Evolutionary conservation across 306 rosid genomes (phyloP).

Genomic region (apple (Malus domestica)): DNA sequence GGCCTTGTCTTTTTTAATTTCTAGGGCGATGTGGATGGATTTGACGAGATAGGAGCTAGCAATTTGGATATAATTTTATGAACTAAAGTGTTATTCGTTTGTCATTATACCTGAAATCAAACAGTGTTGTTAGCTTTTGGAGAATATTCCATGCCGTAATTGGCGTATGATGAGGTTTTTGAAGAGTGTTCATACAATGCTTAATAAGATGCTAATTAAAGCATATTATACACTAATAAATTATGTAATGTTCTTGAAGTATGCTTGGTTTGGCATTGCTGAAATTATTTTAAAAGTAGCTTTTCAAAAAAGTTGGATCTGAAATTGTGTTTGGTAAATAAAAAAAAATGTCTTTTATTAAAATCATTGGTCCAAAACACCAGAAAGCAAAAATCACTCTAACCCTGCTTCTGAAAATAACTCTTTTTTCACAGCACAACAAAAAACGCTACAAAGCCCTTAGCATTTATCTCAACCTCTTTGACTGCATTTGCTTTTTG

Average conservation of each 20-base stretch:
- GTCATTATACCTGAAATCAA: not conserved
- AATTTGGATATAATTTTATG: not conserved
- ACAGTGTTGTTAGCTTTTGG: not conserved
- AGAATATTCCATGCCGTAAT: slow-evolving; percentile 18
- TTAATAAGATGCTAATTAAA: not conserved
- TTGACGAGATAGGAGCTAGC: not conserved
- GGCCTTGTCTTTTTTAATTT: not conserved
- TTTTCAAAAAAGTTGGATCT: too few species aligned
- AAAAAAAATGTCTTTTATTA: too few species aligned
- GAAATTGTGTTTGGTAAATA: too few species aligned
- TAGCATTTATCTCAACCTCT: too few species aligned
- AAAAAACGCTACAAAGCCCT: too few species aligned
- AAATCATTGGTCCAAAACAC: too few species aligned
- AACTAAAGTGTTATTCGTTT: not conserved
- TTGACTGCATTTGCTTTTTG: too few species aligned
- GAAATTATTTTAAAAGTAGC: too few species aligned
- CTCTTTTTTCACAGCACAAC: too few species aligned
- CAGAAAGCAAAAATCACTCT: too few species aligned
- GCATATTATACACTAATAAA: not conserved
- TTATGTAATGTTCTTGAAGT: not conserved
- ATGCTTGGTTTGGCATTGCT: too few species aligned
- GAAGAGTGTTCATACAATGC: not conserved
- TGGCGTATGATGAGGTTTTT: slow-evolving; percentile 2
- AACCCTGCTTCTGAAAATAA: too few species aligned
- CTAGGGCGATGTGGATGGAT: slow-evolving; percentile 4